Percentiles rank a stretch among this genome's conserved stretches.
Conservation (phyloP, 805 yeast species). For the Candida ascalaphidarum region DNA sequence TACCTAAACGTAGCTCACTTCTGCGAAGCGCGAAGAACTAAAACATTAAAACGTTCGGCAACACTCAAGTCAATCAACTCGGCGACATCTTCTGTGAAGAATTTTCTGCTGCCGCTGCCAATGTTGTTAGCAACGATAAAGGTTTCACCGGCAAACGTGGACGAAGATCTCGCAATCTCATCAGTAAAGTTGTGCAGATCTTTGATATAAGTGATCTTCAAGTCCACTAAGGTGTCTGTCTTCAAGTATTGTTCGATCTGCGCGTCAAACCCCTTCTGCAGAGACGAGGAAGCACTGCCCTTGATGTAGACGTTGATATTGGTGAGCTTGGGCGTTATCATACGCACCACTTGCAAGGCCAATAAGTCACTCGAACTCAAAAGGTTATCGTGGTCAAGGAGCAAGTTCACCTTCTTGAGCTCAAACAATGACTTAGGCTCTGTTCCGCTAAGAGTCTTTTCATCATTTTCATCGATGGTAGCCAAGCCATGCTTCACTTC, state of each 20-base stretch:
- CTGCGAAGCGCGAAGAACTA: constrained; percentile 7
- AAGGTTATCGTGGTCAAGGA: constrained; percentile 22
- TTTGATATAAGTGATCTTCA: constrained; percentile 8
- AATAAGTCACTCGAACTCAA: constrained; percentile 26
- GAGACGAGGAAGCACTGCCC: constrained; percentile 2
- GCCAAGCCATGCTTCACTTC: constrained; percentile 1
- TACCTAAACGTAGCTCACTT: too few relatives aligned
- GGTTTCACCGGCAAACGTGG: constrained; percentile 10
- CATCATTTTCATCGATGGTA: not conserved
- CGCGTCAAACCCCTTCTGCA: constrained; percentile 7
- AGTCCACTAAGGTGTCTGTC: constrained; percentile 4
- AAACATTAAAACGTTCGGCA: constrained; percentile 15
- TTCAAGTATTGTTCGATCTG: constrained; percentile 6
- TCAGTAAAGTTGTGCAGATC: constrained; percentile 7
- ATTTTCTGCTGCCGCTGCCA: constrained; percentile 2
- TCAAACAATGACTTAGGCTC: constrained; percentile 4
- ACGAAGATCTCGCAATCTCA: constrained; percentile 4
- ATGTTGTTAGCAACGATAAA: constrained; percentile 17
- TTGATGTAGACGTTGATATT: constrained; percentile 13
- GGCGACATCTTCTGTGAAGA: constrained; percentile 14
- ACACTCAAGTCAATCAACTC: constrained; percentile 14
- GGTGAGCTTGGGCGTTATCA: constrained; percentile 8
- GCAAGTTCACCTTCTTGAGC: constrained; percentile 13
- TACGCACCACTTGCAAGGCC: constrained; percentile 17
- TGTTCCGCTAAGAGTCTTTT: too few relatives aligned